Percentiles rank a stretch among this genome's conserved stretches.
phyloP scores from a whole-genome alignment of 2,329 filamentous ascomycete genomes.

The Alternaria sp. region DNA sequence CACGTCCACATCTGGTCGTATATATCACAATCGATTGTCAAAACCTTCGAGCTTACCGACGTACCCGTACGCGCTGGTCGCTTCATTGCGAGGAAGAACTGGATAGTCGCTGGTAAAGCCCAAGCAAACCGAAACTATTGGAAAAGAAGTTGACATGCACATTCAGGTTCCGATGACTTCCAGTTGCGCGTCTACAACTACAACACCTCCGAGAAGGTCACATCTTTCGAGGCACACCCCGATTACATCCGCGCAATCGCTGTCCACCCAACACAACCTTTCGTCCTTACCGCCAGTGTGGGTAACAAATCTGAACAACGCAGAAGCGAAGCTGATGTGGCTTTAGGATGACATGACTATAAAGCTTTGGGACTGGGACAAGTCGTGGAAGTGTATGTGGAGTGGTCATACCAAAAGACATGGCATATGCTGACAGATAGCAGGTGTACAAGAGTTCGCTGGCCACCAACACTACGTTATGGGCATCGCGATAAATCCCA shows the following conservation, averaged over 20 bases:
- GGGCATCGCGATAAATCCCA: slow-evolving; percentile 96
- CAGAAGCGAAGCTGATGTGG: slow-evolving; percentile 26
- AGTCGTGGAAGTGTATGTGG: slow-evolving; percentile 83
- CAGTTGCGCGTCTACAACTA: slow-evolving; percentile 87
- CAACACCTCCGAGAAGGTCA: slow-evolving; percentile 99
- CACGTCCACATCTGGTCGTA: slow-evolving; percentile 99
- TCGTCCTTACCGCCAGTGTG: slow-evolving; percentile 86
- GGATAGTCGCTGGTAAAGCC: slow-evolving; percentile 82
- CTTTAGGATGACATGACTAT: slow-evolving; percentile 61
- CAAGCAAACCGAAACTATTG: background rate
- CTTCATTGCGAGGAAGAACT: slow-evolving; percentile 98
- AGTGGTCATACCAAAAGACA: background rate
- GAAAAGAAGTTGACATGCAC: slow-evolving; percentile 24
- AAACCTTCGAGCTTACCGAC: slow-evolving; percentile 98
- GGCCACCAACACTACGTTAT: slow-evolving; percentile 97
- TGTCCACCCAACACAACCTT: slow-evolving; percentile 93
- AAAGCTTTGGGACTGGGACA: slow-evolving; percentile 99
- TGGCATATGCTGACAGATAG: slow-evolving; percentile 24
- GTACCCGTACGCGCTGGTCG: slow-evolving; percentile 95
- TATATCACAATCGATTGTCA: slow-evolving; percentile 79
- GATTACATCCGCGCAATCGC: slow-evolving; percentile 98
- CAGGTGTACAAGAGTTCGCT: slow-evolving; percentile 84
- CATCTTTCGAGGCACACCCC: slow-evolving; percentile 94
- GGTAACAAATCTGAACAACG: slow-evolving; percentile 14
- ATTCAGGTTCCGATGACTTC: slow-evolving; percentile 79